Percentiles rank a stretch among this genome's conserved stretches.
These are phyloP conservation scores for Tirmania nivea DNA, from an alignment of 495 filamentous ascomycete genomes.

Conservation along the genomic window DNA sequence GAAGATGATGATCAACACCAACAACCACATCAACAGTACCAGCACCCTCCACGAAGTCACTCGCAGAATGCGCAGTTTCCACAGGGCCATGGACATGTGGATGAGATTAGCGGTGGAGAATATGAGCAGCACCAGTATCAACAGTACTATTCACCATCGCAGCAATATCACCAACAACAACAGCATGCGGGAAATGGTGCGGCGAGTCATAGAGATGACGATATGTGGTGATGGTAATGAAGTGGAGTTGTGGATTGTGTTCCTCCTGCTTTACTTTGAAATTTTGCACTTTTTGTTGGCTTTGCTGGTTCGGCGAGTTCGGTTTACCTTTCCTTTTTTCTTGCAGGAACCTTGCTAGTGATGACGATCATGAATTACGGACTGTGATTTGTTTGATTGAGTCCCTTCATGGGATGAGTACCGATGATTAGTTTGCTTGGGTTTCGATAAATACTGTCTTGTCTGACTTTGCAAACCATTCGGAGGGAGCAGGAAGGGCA, in stretches of 20 bases:
- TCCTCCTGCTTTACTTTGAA: too few species aligned
- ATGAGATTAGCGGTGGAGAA: background rate
- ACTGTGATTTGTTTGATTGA: too few species aligned
- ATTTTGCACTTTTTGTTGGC: too few species aligned
- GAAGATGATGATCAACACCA: conserved; percentile 3
- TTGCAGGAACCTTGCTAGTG: too few species aligned
- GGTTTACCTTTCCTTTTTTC: too few species aligned
- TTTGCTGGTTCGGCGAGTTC: too few species aligned
- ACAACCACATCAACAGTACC: conserved; percentile 8
- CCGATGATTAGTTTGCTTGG: too few species aligned
- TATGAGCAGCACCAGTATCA: conserved; percentile 20
- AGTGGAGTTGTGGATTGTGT: conserved; percentile 6
- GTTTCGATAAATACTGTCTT: too few species aligned
- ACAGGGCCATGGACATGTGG: conserved; percentile 13
- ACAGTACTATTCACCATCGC: conserved; percentile 41
- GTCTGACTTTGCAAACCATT: too few species aligned
- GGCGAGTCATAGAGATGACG: conserved; percentile 5
- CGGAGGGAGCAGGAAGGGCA: too few species aligned
- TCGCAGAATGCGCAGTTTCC: conserved; percentile 7
- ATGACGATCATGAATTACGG: too few species aligned
- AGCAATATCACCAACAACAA: conserved; percentile 32
- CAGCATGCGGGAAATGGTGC: conserved; percentile 1
- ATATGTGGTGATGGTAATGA: conserved; percentile 3
- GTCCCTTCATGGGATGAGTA: too few species aligned
- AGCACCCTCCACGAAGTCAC: conserved; percentile 1